Conservation (phyloP, 116 monocot species). For the Phalaenopsis hybrid region DNA sequence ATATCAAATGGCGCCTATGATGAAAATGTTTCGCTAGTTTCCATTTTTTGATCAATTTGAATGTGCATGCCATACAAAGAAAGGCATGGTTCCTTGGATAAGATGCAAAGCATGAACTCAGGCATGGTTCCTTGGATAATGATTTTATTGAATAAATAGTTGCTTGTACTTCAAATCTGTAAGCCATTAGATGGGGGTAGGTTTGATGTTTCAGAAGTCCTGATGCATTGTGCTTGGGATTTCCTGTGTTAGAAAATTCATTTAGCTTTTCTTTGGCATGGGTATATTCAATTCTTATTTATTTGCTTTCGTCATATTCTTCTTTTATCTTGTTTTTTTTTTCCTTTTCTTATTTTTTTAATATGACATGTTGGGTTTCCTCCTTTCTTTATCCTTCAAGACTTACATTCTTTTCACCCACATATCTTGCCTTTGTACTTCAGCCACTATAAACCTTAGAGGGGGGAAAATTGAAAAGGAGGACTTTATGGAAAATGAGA, state of each 20-base stretch:
- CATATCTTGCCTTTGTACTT: too few species aligned
- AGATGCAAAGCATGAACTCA: not conserved
- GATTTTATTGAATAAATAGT: not conserved
- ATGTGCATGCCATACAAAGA: not conserved
- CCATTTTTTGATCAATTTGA: not conserved
- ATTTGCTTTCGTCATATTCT: too few species aligned
- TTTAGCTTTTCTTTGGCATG: too few species aligned
- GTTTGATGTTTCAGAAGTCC: not conserved
- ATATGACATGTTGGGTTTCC: too few species aligned
- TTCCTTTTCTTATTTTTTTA: too few species aligned
- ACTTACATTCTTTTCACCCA: too few species aligned
- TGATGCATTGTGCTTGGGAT: not conserved
- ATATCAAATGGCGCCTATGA: not conserved
- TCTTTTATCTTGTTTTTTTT: too few species aligned
- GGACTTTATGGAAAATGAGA: too few species aligned
- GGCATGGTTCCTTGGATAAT: not conserved
- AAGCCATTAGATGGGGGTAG: not conserved
- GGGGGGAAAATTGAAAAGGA: too few species aligned
- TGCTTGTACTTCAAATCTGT: not conserved
- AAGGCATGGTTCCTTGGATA: not conserved
- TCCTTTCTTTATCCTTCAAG: too few species aligned
- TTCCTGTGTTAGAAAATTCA: not conserved
- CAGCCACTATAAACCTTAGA: too few species aligned
- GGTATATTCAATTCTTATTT: too few species aligned
- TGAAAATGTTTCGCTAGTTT: not conserved